Evolutionary conservation across 2,329 filamentous ascomycete species (phyloP).

Genomic region (Colletotrichum filicis): DNA sequence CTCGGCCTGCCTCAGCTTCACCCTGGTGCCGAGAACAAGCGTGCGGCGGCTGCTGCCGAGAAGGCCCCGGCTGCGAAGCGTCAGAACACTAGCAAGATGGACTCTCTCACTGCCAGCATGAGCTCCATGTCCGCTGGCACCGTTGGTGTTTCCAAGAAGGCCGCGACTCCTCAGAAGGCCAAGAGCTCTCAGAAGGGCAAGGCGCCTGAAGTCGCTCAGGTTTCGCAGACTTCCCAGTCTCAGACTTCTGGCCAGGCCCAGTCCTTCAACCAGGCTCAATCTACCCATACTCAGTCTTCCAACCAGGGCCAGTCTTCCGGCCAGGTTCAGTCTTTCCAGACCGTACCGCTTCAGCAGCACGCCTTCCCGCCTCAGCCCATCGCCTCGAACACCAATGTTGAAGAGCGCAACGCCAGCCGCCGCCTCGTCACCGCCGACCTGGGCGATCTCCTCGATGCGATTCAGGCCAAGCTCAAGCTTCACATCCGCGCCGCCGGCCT

Average conservation of each 20-base stretch:
- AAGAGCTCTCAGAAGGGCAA: too few species aligned
- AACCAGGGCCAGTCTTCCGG: too few species aligned
- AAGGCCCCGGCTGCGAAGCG: not conserved
- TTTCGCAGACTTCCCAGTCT: too few species aligned
- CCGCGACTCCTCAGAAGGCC: too few species aligned
- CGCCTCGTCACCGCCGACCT: not conserved
- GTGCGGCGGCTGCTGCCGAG: not conserved
- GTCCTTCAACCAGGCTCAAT: too few species aligned
- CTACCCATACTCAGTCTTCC: too few species aligned
- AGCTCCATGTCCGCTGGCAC: not conserved
- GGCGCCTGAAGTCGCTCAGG: too few species aligned
- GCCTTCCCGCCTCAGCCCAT: not conserved
- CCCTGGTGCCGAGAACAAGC: not conserved
- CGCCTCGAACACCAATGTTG: not conserved
- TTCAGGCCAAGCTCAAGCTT: not conserved
- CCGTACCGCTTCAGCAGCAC: too few species aligned
- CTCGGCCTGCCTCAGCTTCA: not conserved
- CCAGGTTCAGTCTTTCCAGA: too few species aligned
- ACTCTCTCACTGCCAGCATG: not conserved
- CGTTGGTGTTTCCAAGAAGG: not conserved
- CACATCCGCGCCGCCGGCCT: not conserved
- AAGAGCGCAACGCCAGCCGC: not conserved
- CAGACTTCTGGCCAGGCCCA: too few species aligned
- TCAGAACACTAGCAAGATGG: not conserved
- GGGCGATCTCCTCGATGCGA: not conserved